phyloP scores from a whole-genome alignment of 78 protist genomes.

The Dictyostelium firmibasis region DNA sequence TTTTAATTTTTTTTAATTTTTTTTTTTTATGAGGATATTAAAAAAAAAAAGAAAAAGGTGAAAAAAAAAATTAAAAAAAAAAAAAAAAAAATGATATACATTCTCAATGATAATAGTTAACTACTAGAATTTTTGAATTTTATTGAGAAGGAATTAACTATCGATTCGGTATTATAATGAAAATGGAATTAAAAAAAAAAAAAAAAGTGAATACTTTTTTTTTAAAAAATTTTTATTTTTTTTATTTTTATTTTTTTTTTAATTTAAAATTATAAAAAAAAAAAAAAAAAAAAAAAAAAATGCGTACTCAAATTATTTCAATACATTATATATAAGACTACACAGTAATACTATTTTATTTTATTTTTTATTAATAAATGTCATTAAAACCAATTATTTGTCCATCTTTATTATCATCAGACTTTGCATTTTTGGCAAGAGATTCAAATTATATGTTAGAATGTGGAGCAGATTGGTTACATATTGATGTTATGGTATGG shows the following conservation, averaged over 20 bases:
- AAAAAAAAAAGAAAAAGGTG: no score
- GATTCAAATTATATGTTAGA: slow-evolving; percentile 81
- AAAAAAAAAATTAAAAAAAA: no score
- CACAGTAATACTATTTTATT: background rate
- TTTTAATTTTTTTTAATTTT: background rate
- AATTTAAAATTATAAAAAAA: no score
- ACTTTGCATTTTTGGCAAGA: slow-evolving; percentile 84
- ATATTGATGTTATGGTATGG: slow-evolving; percentile 98
- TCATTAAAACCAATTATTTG: slow-evolving; percentile 79
- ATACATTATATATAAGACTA: background rate
- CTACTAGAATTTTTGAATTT: no score
- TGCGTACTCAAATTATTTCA: background rate
- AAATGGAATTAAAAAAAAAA: no score
- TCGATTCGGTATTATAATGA: no score
- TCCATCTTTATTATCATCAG: slow-evolving; percentile 96
- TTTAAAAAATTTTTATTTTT: no score
- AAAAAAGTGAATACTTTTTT: no score
- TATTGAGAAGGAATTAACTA: no score
- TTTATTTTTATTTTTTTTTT: no score
- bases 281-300: background rate
- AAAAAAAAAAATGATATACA: no score
- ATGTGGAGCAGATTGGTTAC: slow-evolving; percentile 95
- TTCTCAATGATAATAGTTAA: no score
- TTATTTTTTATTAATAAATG: background rate
- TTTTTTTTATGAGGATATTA: background rate